Evolutionary conservation across 352 stramenopile genomes (phyloP), one percentile per base, ranked within the genome.

Genomic region (Phytophthora pistaciae): DNA sequence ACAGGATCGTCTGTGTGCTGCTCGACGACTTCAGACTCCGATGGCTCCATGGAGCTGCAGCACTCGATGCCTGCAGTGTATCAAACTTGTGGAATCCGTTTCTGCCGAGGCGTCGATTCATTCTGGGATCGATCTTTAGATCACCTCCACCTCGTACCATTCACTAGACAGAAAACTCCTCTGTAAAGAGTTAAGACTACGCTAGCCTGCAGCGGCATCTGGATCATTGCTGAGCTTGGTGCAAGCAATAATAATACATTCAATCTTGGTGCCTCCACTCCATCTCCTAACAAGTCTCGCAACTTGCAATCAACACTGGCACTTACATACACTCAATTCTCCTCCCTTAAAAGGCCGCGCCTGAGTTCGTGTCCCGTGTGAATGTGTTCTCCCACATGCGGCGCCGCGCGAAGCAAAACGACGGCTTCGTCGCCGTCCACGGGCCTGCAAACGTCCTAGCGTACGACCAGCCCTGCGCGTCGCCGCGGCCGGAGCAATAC

Each of bases 341-440:
- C 7, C 13, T 44, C 36, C 18, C n/a, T 40, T 20, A 84, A 55
- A 75, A 83, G 62, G 77, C 68, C 1, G 62, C 56, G 1, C 50
- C 68, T 1, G 54, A 46, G 52, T 29, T 56, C 27, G 44, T 60
- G 44, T 72, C 40, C 4, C 69, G 68, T 31, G 58, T 72, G 64
- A 83, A 91, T 29, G 78, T 85, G 70, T 92, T 93, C 56, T 93
- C 83, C 85, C 85, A 95, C 38, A 91, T 31, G 2, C 88, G 85
- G 16, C 87, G 87, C 55, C 87, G 77, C 27, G 91, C 85, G 56
- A 91, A 88, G 72, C 75, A 84, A 48, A 87, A 75, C 3, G 77
- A 59, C 42, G 75, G 77, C 60, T 87, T 90, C 18, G 72, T 85
- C 10, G 80, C 67, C 11, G 83, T 76, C 75, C 87, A 93, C 11